Percentiles rank a stretch among this genome's conserved stretches.
Conservation (phyloP, 1,284 basidiomycete species). For the Ustilago bromivora region DNA sequence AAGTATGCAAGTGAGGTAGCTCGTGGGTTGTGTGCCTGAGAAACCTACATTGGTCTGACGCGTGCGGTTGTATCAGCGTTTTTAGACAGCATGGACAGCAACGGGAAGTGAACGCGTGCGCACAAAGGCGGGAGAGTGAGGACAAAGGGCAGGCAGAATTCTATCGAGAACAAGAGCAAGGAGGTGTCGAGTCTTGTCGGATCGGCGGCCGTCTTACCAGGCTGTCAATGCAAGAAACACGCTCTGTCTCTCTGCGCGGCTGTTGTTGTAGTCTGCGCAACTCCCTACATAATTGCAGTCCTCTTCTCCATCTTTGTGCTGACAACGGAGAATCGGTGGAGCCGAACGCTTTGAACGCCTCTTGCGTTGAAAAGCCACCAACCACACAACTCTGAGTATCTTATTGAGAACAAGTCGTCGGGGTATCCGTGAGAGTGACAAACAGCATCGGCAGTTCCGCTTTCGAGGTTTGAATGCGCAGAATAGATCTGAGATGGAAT, state of each 20-base stretch:
- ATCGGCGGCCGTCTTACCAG: slow-evolving; percentile 10
- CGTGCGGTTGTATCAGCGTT: background rate
- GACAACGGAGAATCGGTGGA: slow-evolving; percentile 2
- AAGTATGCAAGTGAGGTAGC: slow-evolving; percentile 9
- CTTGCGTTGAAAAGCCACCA: background rate
- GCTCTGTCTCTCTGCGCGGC: slow-evolving; percentile 1
- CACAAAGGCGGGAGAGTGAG: background rate
- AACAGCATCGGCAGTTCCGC: slow-evolving; percentile 1
- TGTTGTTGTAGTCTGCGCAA: slow-evolving; percentile 3
- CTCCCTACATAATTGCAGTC: slow-evolving; percentile 7
- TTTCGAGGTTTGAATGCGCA: background rate
- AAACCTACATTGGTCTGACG: background rate
- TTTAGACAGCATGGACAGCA: background rate
- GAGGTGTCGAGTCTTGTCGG: background rate
- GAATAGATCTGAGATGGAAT: slow-evolving; percentile 1
- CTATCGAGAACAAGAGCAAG: background rate
- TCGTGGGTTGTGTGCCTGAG: slow-evolving; percentile 4
- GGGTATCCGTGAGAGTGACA: background rate
- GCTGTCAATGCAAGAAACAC: slow-evolving; percentile 10
- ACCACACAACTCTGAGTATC: background rate
- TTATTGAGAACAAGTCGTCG: background rate
- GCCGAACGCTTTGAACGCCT: slow-evolving; percentile 7
- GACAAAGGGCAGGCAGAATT: background rate
- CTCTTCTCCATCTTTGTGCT: slow-evolving; percentile 3
- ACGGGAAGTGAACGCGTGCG: background rate